These are phyloP conservation scores for Sporopachydermia lactativora DNA, from an alignment of 805 yeast genomes.

Conservation along the genomic window DNA sequence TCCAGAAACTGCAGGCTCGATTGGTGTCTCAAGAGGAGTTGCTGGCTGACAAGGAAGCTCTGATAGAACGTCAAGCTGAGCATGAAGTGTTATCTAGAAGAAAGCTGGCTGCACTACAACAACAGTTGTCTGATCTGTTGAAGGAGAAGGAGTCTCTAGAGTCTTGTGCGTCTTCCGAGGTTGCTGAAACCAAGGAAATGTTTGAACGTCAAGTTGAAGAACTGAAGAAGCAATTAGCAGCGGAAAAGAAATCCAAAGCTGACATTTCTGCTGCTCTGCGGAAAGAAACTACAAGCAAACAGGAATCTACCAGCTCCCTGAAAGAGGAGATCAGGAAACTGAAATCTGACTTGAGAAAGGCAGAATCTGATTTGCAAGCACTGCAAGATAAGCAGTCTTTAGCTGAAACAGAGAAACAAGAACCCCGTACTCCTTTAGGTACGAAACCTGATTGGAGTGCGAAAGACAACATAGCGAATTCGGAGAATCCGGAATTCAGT, in stretches of 20 bases:
- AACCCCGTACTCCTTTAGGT: too few relatives aligned
- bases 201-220: conserved; percentile 18
- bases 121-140: conserved; percentile 15
- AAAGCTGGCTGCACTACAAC: conserved; percentile 12
- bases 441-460: too few relatives aligned
- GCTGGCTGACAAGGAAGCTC: conserved; percentile 31
- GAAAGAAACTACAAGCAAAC: too few relatives aligned
- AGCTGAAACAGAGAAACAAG: too few relatives aligned
- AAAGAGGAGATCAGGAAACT: conserved; percentile 19
- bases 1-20: conserved; percentile 15
- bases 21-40: conserved; percentile 22
- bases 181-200: conserved; percentile 18
- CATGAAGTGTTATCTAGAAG: conserved; percentile 23
- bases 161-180: too few relatives aligned
- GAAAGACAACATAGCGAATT: too few relatives aligned
- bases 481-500: too few relatives aligned
- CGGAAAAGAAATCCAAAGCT: conserved; percentile 19
- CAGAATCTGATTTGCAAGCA: conserved; percentile 19
- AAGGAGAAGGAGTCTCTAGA: too few relatives aligned
- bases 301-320: too few relatives aligned
- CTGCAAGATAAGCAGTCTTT: too few relatives aligned
- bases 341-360: conserved; percentile 19
- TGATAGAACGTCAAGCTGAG: conserved; percentile 28
- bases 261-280: too few relatives aligned
- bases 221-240: conserved; percentile 17